Evolutionary conservation across 2,329 filamentous ascomycete species (phyloP).

Genomic region (Stenocarpella maydis): DNA sequence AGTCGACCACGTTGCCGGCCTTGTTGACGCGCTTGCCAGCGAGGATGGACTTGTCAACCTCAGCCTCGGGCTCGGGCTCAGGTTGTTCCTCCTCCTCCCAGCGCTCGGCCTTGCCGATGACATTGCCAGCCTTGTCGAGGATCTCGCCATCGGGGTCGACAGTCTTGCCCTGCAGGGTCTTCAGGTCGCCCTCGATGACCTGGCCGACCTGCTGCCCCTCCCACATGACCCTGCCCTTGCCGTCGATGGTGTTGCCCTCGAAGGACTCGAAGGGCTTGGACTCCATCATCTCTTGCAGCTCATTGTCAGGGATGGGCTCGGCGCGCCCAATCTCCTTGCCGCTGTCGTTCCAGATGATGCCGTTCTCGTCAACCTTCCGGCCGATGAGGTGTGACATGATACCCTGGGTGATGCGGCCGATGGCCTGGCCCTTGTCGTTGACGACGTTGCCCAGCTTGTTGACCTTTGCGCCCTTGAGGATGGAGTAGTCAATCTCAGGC

Average conservation of each 20-base stretch:
- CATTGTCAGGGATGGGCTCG: constrained; percentile 67
- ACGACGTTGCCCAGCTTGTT: constrained; percentile 68
- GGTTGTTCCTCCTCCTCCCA: constrained; percentile 64
- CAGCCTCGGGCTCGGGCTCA: constrained; percentile 55
- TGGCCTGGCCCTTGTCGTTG: constrained; percentile 58
- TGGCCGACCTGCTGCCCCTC: constrained; percentile 66
- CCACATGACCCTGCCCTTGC: constrained; percentile 60
- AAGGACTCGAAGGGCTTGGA: constrained; percentile 66
- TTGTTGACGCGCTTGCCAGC: constrained; percentile 78
- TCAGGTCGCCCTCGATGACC: constrained; percentile 69
- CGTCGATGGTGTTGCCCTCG: constrained; percentile 61
- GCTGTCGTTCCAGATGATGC: constrained; percentile 75
- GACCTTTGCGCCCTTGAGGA: constrained; percentile 62
- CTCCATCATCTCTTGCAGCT: constrained; percentile 56
- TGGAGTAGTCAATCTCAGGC: constrained; percentile 52
- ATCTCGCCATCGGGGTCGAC: constrained; percentile 77
- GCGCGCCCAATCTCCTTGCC: constrained; percentile 74
- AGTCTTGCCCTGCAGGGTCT: constrained; percentile 69
- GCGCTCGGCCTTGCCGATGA: constrained; percentile 72
- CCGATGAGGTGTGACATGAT: constrained; percentile 70
- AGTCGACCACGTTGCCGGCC: constrained; percentile 68
- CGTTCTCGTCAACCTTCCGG: constrained; percentile 70
- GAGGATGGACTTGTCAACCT: constrained; percentile 66
- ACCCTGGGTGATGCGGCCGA: constrained; percentile 71
- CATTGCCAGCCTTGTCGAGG: constrained; percentile 72